Conservation (phyloP, 352 stramenopile genomes). For the Pythium utonaiense region DNA sequence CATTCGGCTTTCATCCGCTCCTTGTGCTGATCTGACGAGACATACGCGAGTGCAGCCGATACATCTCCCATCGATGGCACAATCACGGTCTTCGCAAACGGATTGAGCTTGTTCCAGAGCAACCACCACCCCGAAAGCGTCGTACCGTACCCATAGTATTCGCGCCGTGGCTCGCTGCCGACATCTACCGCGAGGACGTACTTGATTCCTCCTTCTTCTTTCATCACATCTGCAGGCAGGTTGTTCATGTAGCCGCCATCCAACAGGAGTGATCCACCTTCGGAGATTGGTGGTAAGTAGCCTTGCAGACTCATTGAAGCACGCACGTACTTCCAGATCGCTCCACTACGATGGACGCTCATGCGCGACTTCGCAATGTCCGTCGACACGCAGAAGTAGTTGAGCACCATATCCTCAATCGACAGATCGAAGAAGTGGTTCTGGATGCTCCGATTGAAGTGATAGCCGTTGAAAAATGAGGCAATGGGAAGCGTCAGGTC, state of each 20-base stretch:
- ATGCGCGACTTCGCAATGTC: conserved; percentile 89
- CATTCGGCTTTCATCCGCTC: conserved; percentile 79
- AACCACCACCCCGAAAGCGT: conserved; percentile 88
- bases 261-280: conserved; percentile 82
- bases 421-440: conserved; percentile 70
- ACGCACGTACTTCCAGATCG: conserved; percentile 88
- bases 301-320: conserved; percentile 91
- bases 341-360: conserved; percentile 83
- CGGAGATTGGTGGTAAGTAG: conserved; percentile 88
- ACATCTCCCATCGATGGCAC: conserved; percentile 93
- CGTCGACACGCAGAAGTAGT: conserved; percentile 92
- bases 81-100: conserved; percentile 81
- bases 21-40: conserved; percentile 89
- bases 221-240: conserved; percentile 90
- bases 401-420: conserved; percentile 90
- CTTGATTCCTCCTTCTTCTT: conserved; percentile 84
- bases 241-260: conserved; percentile 95
- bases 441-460: conserved; percentile 80
- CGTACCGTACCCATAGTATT: conserved; percentile 81
- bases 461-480: conserved; percentile 85
- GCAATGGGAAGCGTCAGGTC: conserved; percentile 88
- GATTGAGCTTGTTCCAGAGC: conserved; percentile 89
- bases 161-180: conserved; percentile 65
- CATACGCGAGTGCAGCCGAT: conserved; percentile 82
- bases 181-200: conserved; percentile 91